Percentiles rank a stretch among this genome's conserved stretches.
phyloP scores from a whole-genome alignment of 345 rosid genomes.

The Pistacia atlantica region DNA sequence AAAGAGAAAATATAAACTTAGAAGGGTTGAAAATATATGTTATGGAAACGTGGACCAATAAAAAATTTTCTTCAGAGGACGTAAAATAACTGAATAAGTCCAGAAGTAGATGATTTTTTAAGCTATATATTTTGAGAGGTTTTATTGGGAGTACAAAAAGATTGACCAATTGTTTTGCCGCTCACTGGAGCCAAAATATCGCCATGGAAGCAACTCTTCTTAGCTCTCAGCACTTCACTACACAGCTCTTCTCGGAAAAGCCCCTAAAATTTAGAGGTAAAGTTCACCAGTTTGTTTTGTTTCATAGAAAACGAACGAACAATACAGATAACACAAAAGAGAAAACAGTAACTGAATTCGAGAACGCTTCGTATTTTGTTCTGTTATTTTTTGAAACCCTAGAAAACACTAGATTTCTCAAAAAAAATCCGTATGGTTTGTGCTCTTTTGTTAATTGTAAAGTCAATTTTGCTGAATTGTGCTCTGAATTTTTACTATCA shows the following conservation, averaged over 20 bases:
- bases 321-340: not conserved
- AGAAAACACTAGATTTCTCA: not conserved
- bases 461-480: not conserved
- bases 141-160: not conserved
- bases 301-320: constrained; percentile 11
- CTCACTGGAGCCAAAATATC: not conserved
- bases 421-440: not conserved
- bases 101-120: too few species aligned
- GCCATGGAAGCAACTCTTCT: constrained; percentile 45
- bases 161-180: not conserved
- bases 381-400: not conserved
- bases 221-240: constrained; percentile 18
- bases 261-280: constrained; percentile 32
- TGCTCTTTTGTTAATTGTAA: not conserved
- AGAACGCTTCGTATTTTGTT: not conserved
- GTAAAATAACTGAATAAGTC: too few species aligned
- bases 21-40: too few species aligned
- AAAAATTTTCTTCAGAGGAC: too few species aligned
- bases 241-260: constrained; percentile 19
- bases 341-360: not conserved
- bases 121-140: not conserved
- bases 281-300: constrained; percentile 2
- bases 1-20: too few species aligned
- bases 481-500: not conserved
- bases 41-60: too few species aligned